Evolutionary conservation across 2,329 filamentous ascomycete species (phyloP), one percentile per base, ranked within the genome.

Genomic region (Diaporthe vexans): DNA sequence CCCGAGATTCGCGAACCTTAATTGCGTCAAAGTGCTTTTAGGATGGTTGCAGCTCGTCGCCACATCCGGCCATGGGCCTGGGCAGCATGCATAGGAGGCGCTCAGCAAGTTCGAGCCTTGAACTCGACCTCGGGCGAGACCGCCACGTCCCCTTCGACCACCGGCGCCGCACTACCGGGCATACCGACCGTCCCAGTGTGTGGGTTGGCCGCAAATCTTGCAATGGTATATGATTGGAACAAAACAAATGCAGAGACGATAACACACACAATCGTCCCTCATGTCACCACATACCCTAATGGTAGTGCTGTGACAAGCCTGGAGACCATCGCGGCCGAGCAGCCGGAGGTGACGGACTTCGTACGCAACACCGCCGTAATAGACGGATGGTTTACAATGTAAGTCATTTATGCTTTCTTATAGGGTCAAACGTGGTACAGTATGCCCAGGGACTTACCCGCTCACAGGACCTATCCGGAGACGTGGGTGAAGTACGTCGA

Each of bases 371-470:
- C 63, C 1, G 63, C 63, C 2, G 63, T 68, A 4, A 68, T 68
- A 52, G 48, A 68, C n/a, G 63, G 63, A 5, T 68, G 63, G 63
- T 68, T 68, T 35, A 68, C 63, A 9, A 68, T 68, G 63, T 68
- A 24, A 68, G 63, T 54, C 2, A 3, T 26, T 3, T 54, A 10
- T 68, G 33, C 33, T 29, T 40, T 11, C 6, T 13, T 17, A 13
- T 19, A 9, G 4, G 33, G n/a, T 7, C n/a, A 37, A 35, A 15
- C 8, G 8, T 2, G 1, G 33, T n/a, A n/a, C n/a, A n/a, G n/a
- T 3, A 54, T 63, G 24, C 11, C 59, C 19, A 63, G 4, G 4
- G 24, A 54, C 33, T 54, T 3, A 68, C n/a, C 33, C n/a, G 17
- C 40, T 5, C 26, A 68, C 10, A 68, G 63, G 63, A 68, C 63